Evolutionary conservation across 345 rosid species (phyloP), one percentile per base, ranked within the genome.

Genomic region (Citrus inodora): DNA sequence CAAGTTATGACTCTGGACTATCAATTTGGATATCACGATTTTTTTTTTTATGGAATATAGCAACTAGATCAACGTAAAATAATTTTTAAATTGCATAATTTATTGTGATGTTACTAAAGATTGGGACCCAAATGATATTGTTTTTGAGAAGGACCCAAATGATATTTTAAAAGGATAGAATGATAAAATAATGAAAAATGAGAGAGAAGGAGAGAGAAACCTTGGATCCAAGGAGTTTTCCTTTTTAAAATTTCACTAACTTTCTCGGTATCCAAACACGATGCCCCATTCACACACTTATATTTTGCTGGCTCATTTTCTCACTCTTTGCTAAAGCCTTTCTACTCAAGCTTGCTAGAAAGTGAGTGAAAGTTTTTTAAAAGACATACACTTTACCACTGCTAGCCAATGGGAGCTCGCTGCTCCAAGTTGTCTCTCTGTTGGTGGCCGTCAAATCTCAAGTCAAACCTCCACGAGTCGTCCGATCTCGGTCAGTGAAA

Each of bases 351-450:
- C 66, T 65, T 40, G 53, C 13, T 51, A 81, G 73, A 80, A 82
- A 80, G 83, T 73, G 76, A 69, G 25, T 75, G 63, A 35, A 55
- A 75, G 67, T 28, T 58, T 68, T 27, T 53, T 33, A 30, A 59
- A 25, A 40, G 13, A 4, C 22, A 14, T 21, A 11, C 9, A 68
- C 42, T 17, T 58, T 61, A 53, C 58, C 7, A 17, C 22, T 10
- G 25, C 13, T 61, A 58, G 37, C 86, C 84, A 88, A 94, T 94
- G 98, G 98, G 97, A 87, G 89, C 83, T 87, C 89, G 94, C 73
- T 94, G 97, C 94, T 94, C 98, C 85, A 94, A 90, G 83, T 77
- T 90, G 72, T 91, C 98, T 62, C 85, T 92, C 76, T 94, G 98
- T 78, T 92, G 91, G 92, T 94, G 93, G 94, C 91, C 95, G 71